Conservation (phyloP, 2,329 filamentous ascomycete species). For the Fusarium sp. region DNA sequence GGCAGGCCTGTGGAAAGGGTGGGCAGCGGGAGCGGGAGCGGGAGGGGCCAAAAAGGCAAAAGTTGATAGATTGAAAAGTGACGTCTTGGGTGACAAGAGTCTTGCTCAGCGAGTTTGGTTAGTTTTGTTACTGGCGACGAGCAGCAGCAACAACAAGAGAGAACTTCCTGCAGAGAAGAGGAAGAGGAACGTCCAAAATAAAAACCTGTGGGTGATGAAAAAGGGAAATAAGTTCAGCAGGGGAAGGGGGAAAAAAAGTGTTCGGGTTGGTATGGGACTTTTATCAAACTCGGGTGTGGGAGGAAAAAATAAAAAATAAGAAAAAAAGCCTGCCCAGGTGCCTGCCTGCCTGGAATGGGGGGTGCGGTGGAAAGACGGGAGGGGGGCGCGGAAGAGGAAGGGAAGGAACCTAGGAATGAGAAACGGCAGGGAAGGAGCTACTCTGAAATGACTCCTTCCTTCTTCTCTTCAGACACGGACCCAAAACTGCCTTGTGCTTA, state of each 20-base stretch:
- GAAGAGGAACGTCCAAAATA: constrained; percentile 26
- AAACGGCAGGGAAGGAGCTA: constrained; percentile 36
- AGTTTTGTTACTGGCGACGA: constrained; percentile 22
- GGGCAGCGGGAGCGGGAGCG: constrained; percentile 45
- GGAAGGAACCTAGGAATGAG: constrained; percentile 31
- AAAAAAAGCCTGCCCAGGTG: constrained; percentile 34
- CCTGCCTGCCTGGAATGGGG: constrained; percentile 45
- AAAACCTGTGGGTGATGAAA: constrained; percentile 45
- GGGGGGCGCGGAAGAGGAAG: constrained; percentile 31
- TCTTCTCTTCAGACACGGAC: constrained; percentile 14
- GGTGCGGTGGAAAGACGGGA: too few species aligned
- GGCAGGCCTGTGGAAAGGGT: constrained; percentile 31
- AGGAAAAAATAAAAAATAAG: constrained; percentile 46
- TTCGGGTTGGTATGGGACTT: constrained; percentile 50
- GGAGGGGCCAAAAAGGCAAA: constrained; percentile 44
- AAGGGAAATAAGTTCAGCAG: constrained; percentile 41
- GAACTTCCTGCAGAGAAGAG: constrained; percentile 29
- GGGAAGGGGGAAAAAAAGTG: constrained; percentile 45
- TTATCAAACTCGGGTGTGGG: constrained; percentile 51
- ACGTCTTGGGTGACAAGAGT: constrained; percentile 31
- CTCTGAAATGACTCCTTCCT: constrained; percentile 39
- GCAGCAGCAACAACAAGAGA: constrained; percentile 25
- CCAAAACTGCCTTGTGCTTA: constrained; percentile 31
- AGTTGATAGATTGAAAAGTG: constrained; percentile 22
- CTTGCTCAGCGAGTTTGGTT: constrained; percentile 17